Evolutionary conservation across 2,329 filamentous ascomycete genomes (phyloP), one percentile per base, ranked within the genome.

Genomic region (Rasamsonia emersonii): DNA sequence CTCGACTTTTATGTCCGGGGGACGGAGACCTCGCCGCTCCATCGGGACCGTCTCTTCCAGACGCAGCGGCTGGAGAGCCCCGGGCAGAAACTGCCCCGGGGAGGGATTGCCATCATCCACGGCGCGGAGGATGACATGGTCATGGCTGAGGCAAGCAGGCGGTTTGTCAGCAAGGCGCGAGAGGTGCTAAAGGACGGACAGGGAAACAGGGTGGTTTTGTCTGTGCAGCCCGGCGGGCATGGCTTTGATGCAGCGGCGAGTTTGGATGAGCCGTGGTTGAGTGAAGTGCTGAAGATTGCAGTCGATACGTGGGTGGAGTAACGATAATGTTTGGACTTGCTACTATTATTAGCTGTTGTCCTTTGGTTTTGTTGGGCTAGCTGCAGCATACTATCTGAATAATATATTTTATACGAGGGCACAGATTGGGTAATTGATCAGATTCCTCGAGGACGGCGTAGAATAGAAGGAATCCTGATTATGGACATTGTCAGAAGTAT

Each of bases 61-160:
- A 30, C 56, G 13, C 43, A 47, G 8, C 28, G 45, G n/a, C 35
- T 62, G 4, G 53, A 58, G 11, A 30, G 41, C 1, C n/a, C 30
- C n/a, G 42, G 33, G 5, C 36, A 40, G 4, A 35, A 30, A 18
- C 24, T 60, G 5, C 54, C 58, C 1, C 40, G 40, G 0, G 54
- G 51, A 10, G 53, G 52, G 1, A 43, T 54, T 18, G 49, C 42
- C 29, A 39, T 63, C n/a, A 20, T 58, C 10, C 58, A 62, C 27
- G 58, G 58, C 2, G 36, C 33, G 9, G 42, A 51, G 11, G 59
- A 62, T 42, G 45, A 35, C 13, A 28, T 54, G 3, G 51, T 61
- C 9, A 49, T 53, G 5, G 29, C 45, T 16, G 44, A 41, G 14
- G 46, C 47, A 1, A 46, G 43, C 26, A 40, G 51, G 34, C 42